Percentiles rank a stretch among this genome's conserved stretches.
phyloP scores from a whole-genome alignment of 257 asterid species.

The Primulina huaijiensis region DNA sequence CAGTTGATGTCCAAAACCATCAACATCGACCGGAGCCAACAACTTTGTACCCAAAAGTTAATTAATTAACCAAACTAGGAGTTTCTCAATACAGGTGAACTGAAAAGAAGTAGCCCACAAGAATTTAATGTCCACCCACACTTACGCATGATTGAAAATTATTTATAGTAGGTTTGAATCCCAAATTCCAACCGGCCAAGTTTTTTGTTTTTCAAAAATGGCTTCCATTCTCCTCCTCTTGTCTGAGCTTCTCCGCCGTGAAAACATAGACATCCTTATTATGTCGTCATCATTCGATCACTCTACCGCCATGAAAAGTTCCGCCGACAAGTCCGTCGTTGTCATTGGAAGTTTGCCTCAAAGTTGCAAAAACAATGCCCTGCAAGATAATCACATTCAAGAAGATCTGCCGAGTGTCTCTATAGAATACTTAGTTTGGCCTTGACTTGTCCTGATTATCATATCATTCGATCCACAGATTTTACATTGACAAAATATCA shows the following conservation, averaged over 20 bases:
- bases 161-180: too few species aligned
- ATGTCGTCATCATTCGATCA: conserved; percentile 20
- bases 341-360: conserved; percentile 4
- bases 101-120: not conserved
- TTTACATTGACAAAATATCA: too few species aligned
- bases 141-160: not conserved
- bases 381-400: conserved; percentile 24
- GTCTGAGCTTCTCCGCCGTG: conserved; percentile 51
- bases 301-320: conserved; percentile 8
- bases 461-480: too few species aligned
- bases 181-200: not conserved
- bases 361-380: conserved; percentile 8
- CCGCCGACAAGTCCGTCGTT: not conserved
- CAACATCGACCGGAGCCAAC: not conserved
- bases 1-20: not conserved
- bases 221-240: conserved; percentile 64
- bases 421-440: conserved; percentile 37
- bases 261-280: conserved; percentile 37
- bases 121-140: not conserved
- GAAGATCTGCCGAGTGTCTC: conserved; percentile 35
- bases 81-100: not conserved
- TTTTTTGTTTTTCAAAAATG: conserved; percentile 27
- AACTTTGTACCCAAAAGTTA: not conserved
- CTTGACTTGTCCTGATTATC: conserved; percentile 1
- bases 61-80: not conserved